A percentile compares a stretch with the other conserved stretches of the same genome.
These are phyloP conservation scores for Pichia cactophila DNA, from an alignment of 1,139 yeast species.

Conservation along the genomic window DNA sequence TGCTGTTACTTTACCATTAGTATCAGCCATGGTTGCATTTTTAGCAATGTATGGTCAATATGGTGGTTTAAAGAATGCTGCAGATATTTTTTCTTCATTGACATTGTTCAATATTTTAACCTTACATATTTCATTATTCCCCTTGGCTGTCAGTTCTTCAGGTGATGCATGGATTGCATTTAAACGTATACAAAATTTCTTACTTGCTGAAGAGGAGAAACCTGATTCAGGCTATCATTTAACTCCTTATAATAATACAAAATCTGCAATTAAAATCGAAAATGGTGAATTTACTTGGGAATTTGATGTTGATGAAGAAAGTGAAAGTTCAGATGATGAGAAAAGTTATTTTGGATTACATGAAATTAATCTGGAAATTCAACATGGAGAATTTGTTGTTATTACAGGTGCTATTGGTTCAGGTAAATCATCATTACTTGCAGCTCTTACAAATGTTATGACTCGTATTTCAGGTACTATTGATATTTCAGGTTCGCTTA, in stretches of 20 bases:
- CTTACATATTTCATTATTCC: constrained; percentile 44
- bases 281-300: constrained; percentile 62
- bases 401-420: constrained; percentile 68
- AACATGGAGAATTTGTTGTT: constrained; percentile 55
- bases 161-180: constrained; percentile 50
- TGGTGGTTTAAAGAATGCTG: constrained; percentile 27
- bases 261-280: constrained; percentile 39
- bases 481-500: constrained; percentile 36
- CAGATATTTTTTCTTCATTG: constrained; percentile 44
- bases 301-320: constrained; percentile 33
- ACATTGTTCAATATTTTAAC: constrained; percentile 46
- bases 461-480: constrained; percentile 41
- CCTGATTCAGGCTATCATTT: constrained; percentile 21
- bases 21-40: constrained; percentile 45
- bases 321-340: not conserved
- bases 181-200: constrained; percentile 37
- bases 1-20: constrained; percentile 38
- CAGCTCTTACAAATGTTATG: constrained; percentile 60
- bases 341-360: constrained; percentile 32
- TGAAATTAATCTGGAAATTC: constrained; percentile 37
- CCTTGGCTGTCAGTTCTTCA: constrained; percentile 45
- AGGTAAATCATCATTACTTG: constrained; percentile 59
- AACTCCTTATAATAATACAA: constrained; percentile 1
- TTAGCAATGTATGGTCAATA: constrained; percentile 37
- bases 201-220: constrained; percentile 34